Conservation (phyloP, 2,329 filamentous ascomycete species). For the Colletotrichum chlorophyti region DNA sequence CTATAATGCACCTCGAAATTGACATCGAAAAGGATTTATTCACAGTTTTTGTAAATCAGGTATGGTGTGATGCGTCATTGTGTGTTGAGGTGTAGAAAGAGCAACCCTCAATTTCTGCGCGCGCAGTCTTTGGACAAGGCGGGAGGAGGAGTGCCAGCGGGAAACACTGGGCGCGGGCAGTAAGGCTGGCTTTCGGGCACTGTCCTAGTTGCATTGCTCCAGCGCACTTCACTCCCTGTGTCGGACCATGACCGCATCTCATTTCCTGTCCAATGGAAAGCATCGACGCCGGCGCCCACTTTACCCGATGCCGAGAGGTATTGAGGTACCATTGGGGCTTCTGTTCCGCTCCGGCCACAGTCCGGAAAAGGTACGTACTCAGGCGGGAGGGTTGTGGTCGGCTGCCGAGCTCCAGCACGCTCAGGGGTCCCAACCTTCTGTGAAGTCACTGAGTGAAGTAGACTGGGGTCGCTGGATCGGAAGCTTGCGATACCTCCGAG, state of each 20-base stretch:
- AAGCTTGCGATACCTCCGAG: constrained; percentile 21
- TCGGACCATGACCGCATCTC: constrained; percentile 23
- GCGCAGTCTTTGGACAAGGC: constrained; percentile 28
- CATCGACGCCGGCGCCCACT: not conserved
- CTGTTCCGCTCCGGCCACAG: not conserved
- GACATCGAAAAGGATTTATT: constrained; percentile 13
- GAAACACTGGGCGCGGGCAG: no score
- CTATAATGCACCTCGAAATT: not conserved
- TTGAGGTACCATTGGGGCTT: not conserved
- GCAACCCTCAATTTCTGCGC: constrained; percentile 31
- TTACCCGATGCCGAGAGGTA: constrained; percentile 16
- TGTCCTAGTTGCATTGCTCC: constrained; percentile 1
- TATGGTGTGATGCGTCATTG: constrained; percentile 22
- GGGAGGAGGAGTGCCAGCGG: constrained; percentile 28
- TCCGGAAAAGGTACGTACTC: not conserved
- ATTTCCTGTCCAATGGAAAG: constrained; percentile 15
- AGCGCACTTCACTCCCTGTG: constrained; percentile 3
- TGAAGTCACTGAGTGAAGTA: constrained; percentile 16
- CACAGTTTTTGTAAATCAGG: not conserved
- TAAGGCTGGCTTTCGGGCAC: constrained; percentile 24
- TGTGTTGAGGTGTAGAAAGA: constrained; percentile 15
- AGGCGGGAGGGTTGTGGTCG: not conserved
- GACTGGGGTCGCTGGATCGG: constrained; percentile 19
- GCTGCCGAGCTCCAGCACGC: not conserved
- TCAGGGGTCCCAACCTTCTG: constrained; percentile 4